Evolutionary conservation across 2,329 filamentous ascomycete genomes (phyloP).

Genomic region (Venturia pyrina): DNA sequence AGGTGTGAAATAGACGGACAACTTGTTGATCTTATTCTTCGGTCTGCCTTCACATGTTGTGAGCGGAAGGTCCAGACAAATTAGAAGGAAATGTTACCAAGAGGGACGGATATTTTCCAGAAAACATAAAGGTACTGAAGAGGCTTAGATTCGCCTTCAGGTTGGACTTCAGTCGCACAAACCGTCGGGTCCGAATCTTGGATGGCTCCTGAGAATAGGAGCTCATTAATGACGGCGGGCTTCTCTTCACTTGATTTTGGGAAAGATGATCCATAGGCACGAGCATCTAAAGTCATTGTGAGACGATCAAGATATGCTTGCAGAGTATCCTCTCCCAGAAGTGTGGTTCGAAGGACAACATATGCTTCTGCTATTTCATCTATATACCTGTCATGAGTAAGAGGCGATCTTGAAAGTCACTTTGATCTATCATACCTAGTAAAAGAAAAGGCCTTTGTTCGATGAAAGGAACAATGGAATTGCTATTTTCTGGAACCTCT

Average conservation of each 20-base stretch:
- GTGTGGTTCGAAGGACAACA: conserved; percentile 56
- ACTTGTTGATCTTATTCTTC: conserved; percentile 54
- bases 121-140: conserved; percentile 24
- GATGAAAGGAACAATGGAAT: conserved; percentile 45
- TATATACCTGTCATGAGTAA: conserved; percentile 46
- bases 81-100: conserved; percentile 20
- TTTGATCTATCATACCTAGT: conserved; percentile 50
- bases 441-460: conserved; percentile 55
- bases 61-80: not conserved
- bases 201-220: conserved; percentile 44
- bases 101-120: conserved; percentile 29
- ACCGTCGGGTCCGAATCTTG: conserved; percentile 24
- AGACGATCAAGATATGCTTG: conserved; percentile 52
- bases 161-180: conserved; percentile 21
- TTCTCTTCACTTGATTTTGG: conserved; percentile 11
- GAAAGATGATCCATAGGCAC: conserved; percentile 37
- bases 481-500: conserved; percentile 31
- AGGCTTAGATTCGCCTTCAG: conserved; percentile 11
- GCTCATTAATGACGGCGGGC: conserved; percentile 35
- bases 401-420: conserved; percentile 29
- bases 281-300: conserved; percentile 56
- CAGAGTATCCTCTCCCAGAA: conserved; percentile 46
- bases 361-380: conserved; percentile 65
- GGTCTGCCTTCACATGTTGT: conserved; percentile 24
- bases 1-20: conserved; percentile 53